These are phyloP conservation scores for Zoysia matrella DNA, from an alignment of 202 grass and related monocot species.

Conservation along the genomic window DNA sequence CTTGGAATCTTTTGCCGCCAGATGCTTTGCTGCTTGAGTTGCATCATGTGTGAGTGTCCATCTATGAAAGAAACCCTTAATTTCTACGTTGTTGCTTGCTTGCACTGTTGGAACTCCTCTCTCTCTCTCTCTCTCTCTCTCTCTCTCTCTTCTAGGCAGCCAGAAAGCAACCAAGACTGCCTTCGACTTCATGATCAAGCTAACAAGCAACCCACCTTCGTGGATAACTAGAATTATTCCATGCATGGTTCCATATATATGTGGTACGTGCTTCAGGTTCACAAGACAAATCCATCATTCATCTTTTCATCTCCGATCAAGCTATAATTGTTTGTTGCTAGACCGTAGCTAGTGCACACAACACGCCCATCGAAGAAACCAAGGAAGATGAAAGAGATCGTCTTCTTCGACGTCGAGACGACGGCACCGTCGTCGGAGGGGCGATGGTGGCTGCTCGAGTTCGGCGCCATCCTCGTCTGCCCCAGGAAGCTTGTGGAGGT, in stretches of 20 bases:
- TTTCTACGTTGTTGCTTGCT: not conserved
- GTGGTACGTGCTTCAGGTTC: not conserved
- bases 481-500: conserved; percentile 74
- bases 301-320: too few relatives aligned
- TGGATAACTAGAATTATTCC: not conserved
- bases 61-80: too few relatives aligned
- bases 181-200: too few relatives aligned
- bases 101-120: not conserved
- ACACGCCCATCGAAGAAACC: too few relatives aligned
- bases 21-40: too few relatives aligned
- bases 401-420: conserved; percentile 98
- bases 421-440: conserved; percentile 46
- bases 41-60: too few relatives aligned
- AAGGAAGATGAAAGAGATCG: conserved; percentile 57
- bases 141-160: too few relatives aligned
- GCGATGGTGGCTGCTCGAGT: conserved; percentile 70
- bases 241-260: not conserved
- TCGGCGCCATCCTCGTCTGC: conserved; percentile 89
- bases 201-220: not conserved
- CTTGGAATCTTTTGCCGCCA: not conserved
- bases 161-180: too few relatives aligned
- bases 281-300: not conserved
- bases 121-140: too few relatives aligned
- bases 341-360: too few relatives aligned
- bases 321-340: too few relatives aligned